Evolutionary conservation across 495 filamentous ascomycete genomes (phyloP).

Genomic region (Penicillium waksmanii): DNA sequence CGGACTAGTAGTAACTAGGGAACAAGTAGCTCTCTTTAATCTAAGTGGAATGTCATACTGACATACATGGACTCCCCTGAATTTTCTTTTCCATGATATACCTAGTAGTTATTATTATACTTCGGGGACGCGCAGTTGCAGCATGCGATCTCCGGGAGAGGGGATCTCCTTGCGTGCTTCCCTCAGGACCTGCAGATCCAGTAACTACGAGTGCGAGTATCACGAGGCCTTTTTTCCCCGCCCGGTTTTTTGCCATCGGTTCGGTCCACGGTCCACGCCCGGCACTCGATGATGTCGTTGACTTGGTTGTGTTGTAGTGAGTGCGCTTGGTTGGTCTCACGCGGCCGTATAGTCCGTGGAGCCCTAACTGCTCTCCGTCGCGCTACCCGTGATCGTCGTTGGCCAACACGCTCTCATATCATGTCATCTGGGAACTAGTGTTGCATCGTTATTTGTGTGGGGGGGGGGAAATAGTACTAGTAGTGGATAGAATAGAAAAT

Average conservation of each 20-base stretch:
- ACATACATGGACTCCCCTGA: no score
- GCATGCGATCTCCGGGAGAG: not conserved
- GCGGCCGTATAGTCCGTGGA: not conserved
- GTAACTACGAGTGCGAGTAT: not conserved
- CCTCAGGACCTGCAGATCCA: constrained; percentile 21
- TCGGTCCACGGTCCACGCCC: constrained; percentile 20
- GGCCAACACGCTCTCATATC: not conserved
- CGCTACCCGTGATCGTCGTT: not conserved
- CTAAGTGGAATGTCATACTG: no score
- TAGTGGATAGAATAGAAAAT: no score
- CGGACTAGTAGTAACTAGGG: not conserved
- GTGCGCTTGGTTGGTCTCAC: not conserved
- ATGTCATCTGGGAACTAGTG: no score
- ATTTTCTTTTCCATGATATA: no score
- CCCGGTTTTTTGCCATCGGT: not conserved
- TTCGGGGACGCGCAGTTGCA: constrained; percentile 1
- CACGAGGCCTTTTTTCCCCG: constrained; percentile 5
- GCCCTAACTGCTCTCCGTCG: not conserved
- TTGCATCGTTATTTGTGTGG: no score
- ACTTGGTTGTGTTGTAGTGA: constrained; percentile 9
- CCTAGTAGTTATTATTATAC: not conserved
- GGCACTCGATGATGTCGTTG: constrained; percentile 30
- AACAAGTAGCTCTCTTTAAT: no score
- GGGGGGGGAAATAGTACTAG: no score
- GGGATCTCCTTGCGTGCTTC: constrained; percentile 16